phyloP scores from a whole-genome alignment of 805 yeast genomes.

The Kluyveromyces lactis region DNA sequence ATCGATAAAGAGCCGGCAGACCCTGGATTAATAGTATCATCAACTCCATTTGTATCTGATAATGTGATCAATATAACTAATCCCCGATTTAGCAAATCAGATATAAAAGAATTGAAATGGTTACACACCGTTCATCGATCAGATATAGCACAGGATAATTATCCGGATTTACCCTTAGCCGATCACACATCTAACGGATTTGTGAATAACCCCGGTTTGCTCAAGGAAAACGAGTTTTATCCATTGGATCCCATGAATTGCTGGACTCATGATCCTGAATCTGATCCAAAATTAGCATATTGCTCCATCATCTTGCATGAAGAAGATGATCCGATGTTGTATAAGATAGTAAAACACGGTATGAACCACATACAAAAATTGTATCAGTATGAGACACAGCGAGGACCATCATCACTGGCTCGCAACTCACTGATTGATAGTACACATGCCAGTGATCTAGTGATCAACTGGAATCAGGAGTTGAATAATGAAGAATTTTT shows the following conservation, averaged over 20 bases:
- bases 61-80: neutral
- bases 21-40: neutral
- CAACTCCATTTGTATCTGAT: neutral
- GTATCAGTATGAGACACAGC: neutral
- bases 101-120: neutral
- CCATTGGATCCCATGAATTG: constrained; percentile 1
- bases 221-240: neutral
- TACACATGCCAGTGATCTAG: neutral
- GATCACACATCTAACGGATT: constrained; percentile 1
- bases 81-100: neutral
- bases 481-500: constrained; percentile 1
- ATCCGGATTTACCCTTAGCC: neutral
- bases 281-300: neutral
- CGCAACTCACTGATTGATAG: neutral
- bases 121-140: neutral
- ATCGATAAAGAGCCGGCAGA: neutral
- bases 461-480: neutral
- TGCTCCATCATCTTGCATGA: neutral
- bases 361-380: neutral
- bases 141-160: neutral
- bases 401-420: too few species aligned
- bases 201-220: constrained; percentile 1
- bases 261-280: constrained; percentile 2
- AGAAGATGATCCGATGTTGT: neutral
- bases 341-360: constrained; percentile 2